Evolutionary conservation across 148 eudicot species (phyloP).

Genomic region (Vaccinium darrowii): DNA sequence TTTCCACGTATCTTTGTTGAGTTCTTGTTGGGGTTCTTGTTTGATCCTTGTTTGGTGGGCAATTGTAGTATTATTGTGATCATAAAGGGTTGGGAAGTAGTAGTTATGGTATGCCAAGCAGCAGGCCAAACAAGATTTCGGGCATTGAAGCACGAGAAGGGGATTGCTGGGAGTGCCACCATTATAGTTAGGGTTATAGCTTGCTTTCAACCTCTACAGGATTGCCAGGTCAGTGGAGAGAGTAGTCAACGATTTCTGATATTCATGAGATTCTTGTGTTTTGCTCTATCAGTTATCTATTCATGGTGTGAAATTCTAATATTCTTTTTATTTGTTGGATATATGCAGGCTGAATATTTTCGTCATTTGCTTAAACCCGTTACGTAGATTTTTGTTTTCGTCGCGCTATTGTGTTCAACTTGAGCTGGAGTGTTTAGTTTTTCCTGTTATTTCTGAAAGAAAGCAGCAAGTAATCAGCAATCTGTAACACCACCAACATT

Average conservation of each 20-base stretch:
- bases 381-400: constrained; percentile 58
- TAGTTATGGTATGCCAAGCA: constrained; percentile 99
- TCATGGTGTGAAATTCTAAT: constrained; percentile 14
- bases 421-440: constrained; percentile 48
- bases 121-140: constrained; percentile 93
- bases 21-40: constrained; percentile 16
- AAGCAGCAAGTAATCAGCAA: constrained; percentile 35
- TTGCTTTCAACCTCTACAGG: constrained; percentile 90
- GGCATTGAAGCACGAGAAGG: constrained; percentile 83
- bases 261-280: not conserved
- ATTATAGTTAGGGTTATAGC: constrained; percentile 90
- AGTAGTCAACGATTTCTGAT: not conserved
- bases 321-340: constrained; percentile 15
- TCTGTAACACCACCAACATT: constrained; percentile 19
- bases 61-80: constrained; percentile 10
- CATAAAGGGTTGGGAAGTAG: constrained; percentile 28
- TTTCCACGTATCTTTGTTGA: not conserved
- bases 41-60: constrained; percentile 8
- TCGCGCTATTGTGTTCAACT: constrained; percentile 35
- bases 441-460: constrained; percentile 36
- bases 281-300: not conserved
- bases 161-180: constrained; percentile 82
- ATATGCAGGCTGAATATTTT: constrained; percentile 93
- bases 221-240: constrained; percentile 71
- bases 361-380: constrained; percentile 94